These are phyloP conservation scores for Diaporthe citri DNA, from an alignment of 2,329 filamentous ascomycete species.

Conservation along the genomic window DNA sequence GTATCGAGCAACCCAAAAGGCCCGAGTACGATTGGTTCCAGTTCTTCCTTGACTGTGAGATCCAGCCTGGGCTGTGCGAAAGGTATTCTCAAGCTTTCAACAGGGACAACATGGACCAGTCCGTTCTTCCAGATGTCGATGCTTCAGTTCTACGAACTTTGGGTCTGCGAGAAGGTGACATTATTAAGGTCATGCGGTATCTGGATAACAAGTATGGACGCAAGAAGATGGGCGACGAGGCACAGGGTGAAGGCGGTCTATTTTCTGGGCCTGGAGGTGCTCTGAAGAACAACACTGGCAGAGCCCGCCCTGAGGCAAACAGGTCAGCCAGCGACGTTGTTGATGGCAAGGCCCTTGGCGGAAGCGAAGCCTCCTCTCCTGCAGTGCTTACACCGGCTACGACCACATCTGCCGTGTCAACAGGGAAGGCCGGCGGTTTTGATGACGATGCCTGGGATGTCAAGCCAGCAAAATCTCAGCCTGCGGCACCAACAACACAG, in stretches of 20 bases:
- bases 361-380: conserved; percentile 55
- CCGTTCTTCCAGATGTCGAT: conserved; percentile 89
- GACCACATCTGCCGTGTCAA: conserved; percentile 41
- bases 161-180: conserved; percentile 96
- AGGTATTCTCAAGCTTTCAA: conserved; percentile 91
- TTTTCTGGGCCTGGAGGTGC: conserved; percentile 95
- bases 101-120: conserved; percentile 96
- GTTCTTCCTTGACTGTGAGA: conserved; percentile 94
- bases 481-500: conserved; percentile 47
- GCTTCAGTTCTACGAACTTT: conserved; percentile 85
- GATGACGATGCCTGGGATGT: conserved; percentile 99
- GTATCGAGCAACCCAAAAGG: conserved; percentile 71
- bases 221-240: conserved; percentile 70
- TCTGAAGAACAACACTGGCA: conserved; percentile 93
- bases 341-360: conserved; percentile 86
- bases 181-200: conserved; percentile 92
- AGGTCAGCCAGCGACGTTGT: conserved; percentile 88
- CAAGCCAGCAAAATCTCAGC: conserved; percentile 78
- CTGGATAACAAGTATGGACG: conserved; percentile 86
- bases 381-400: conserved; percentile 42
- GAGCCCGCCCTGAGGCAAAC: conserved; percentile 88
- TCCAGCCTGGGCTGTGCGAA: conserved; percentile 93
- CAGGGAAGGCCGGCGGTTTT: conserved; percentile 69
- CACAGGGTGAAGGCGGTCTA: conserved; percentile 67
- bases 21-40: conserved; percentile 98